Evolutionary conservation across 495 filamentous ascomycete species (phyloP), one percentile per base, ranked within the genome.

Genomic region (Rostrohypoxylon terebratum): DNA sequence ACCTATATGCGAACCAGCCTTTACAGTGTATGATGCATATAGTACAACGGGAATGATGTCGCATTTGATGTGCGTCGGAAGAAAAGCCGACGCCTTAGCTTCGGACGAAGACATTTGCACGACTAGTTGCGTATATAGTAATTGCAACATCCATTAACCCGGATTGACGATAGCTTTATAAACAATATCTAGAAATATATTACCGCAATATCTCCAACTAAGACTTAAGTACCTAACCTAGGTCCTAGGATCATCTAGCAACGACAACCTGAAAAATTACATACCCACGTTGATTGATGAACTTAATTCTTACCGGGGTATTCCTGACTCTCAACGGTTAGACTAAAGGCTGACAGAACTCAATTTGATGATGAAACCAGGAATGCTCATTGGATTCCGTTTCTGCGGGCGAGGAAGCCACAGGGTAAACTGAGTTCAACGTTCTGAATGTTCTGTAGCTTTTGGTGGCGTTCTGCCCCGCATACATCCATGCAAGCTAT

Each of bases 381-480:
- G 23, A n/a, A 14, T 44, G 36, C 10, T 69, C 40, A 73, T 73
- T 73, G 65, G 65, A 65, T 73, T 58, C 65, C 65, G 34, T 2
- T 44, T 54, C 31, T 44, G 28, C 36, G 70, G 58, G n/a, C 21
- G 34, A 66, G 10, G 23, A 59, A 13, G 14, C 38, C 13, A 36
- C 6, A 66, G 28, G 3, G 47, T 20, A 16, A 5, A 45, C 8
- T 45, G 38, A n/a, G 18, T 28, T 21, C 18, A 13, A 45, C 16
- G 4, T 25, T 20, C 16, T 48, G 28, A 8, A 21, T 25, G 36
- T 31, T 23, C 20, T 45, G 34, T 45, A 28, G 51, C 51, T 51
- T 51, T 54, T 28, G 40, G 68, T 65, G 61, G 61, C 68, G 55
- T 59, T 63, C 31, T 34, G 13, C 36, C 18, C 13, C 25, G 34